Base-by-base conservation (phyloP, 495 filamentous ascomycete genomes). In the Parachaetomium inaequale region DNA sequence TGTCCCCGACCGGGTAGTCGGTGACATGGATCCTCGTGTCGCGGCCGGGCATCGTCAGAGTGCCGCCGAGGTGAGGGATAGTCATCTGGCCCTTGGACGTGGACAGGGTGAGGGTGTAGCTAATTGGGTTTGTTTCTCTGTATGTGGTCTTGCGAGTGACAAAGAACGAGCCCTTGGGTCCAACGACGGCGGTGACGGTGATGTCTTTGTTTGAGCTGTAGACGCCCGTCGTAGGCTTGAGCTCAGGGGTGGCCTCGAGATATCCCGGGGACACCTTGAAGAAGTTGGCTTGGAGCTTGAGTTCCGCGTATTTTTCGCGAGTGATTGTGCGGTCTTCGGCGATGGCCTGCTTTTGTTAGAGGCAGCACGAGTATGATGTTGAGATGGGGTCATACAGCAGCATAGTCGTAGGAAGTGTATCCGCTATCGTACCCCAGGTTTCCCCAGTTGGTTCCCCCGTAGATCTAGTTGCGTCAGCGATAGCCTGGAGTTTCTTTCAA, bases 391-490 rank as follows among this genome's bases (percentile, higher is more conserved):
- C 63, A 14, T 52, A 72, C 70, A 34, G 87, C 82, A 40, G 82
- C 86, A 65, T 90, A 92, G 65, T 92, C 86, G 65, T 92, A 91
- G 3, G 82, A 87, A 2, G 89, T 89, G 67, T 91, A 92, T 15
- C 86, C 87, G 17, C 84, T 85, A 3, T 87, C 81, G 64, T 88
- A 81, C 1, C 89, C 89, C 31, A 93, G 71, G 66, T 93, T 92
- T 14, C 90, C 90, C 90, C 89, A 93, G 71, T 93, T 94, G 2
- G 88, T 90, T n/a, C 87, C 88, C 36, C 89, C 88, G 47, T 78
- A 88, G 1, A 76, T 84, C 84, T 86, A 61, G 60, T 21, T 8
- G 1, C 21, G 43, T 63, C 15, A 69, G 19, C 34, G 25, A 40
- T 5, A 17, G 14, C 17, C 36, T 40, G 6, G 12, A 40, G 14